Base-by-base conservation (phyloP, 2,329 filamentous ascomycete species). In the Pezicula rhizophila region DNA sequence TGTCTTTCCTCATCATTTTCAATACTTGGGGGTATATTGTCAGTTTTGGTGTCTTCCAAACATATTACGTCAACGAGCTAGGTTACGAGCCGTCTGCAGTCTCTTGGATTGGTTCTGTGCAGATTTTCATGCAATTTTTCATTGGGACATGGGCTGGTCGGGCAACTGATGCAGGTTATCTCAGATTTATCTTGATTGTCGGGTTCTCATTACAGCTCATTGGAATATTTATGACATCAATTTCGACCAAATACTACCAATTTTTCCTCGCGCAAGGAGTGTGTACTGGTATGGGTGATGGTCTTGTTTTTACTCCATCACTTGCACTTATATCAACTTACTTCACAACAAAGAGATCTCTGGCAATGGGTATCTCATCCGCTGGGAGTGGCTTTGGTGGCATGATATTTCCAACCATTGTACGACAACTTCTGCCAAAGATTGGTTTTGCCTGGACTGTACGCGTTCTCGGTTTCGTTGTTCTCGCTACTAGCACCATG, bases 101-200 rank as follows among this genome's bases (percentile, higher is more conserved):
- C 17, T 68, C 66, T 18, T 76, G 73, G 73, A 67, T 76, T 12
- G 73, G 73, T 2, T 71, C 70, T 17, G 48, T 75, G 0, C 70
- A 75, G 50, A 62, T 70, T 15, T 73, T 66, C n/a, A 61, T 74
- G 17, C 57, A 70, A 18, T 67, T 72, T 35, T 56, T 69, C 6
- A 55, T 70, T 11, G 70, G 71, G 0, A 62, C 68, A 1, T 63
- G 73, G 34, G 66, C 68, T 4, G 72, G 73, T 2, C 62, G 68
- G 1, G 60, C 68, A 1, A 66, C 67, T 28, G 73, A 75, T 40
- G 66, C 66, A 1, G 73, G 73, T 0, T 68, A 72, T 46, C 65
- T 64, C 18, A 62, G 64, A 15, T 12, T 41, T 8, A 28, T 59
- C 40, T 37, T 51, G n/a, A 15, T 54, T 12, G n/a, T 44, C 8